Percentiles rank a stretch among this genome's conserved stretches.
These are phyloP conservation scores for Pleurotus platypus DNA, from an alignment of 768 basidiomycete species.

Conservation along the genomic window DNA sequence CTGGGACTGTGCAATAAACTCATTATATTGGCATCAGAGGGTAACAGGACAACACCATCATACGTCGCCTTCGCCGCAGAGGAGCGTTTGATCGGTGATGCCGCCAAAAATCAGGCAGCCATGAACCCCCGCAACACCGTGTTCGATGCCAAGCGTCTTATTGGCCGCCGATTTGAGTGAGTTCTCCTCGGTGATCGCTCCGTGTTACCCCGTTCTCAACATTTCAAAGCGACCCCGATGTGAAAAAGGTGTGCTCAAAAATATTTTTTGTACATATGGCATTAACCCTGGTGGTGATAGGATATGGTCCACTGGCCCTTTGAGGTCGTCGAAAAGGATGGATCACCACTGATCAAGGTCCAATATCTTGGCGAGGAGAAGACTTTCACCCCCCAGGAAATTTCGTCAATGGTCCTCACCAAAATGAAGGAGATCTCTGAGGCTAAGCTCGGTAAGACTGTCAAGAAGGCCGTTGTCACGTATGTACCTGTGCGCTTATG, in stretches of 20 bases:
- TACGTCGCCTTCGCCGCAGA: slow-evolving; percentile 94
- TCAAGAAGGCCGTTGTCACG: slow-evolving; percentile 95
- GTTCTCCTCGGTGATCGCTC: not conserved
- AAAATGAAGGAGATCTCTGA: slow-evolving; percentile 99
- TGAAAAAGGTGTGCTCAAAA: slow-evolving; percentile 36
- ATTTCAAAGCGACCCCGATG: slow-evolving; percentile 35
- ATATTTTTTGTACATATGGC: not conserved
- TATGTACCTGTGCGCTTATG: slow-evolving; percentile 36
- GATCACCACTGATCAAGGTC: slow-evolving; percentile 87
- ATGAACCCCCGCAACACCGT: slow-evolving; percentile 98
- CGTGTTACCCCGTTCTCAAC: not conserved
- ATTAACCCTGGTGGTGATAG: slow-evolving; percentile 29
- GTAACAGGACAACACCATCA: slow-evolving; percentile 93
- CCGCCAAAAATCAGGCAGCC: slow-evolving; percentile 97
- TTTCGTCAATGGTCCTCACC: slow-evolving; percentile 94
- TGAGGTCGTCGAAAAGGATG: slow-evolving; percentile 79
- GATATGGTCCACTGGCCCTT: slow-evolving; percentile 97
- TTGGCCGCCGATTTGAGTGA: slow-evolving; percentile 81
- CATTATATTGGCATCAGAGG: slow-evolving; percentile 32
- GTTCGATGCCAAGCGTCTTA: slow-evolving; percentile 97
- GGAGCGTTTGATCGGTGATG: slow-evolving; percentile 98
- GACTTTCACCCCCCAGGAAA: slow-evolving; percentile 96
- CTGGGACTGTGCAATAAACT: not conserved
- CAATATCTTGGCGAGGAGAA: slow-evolving; percentile 93
- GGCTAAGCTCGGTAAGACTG: slow-evolving; percentile 83